Evolutionary conservation across 2,329 filamentous ascomycete genomes (phyloP), one percentile per base, ranked within the genome.

Genomic region (Aspergillus sp.): DNA sequence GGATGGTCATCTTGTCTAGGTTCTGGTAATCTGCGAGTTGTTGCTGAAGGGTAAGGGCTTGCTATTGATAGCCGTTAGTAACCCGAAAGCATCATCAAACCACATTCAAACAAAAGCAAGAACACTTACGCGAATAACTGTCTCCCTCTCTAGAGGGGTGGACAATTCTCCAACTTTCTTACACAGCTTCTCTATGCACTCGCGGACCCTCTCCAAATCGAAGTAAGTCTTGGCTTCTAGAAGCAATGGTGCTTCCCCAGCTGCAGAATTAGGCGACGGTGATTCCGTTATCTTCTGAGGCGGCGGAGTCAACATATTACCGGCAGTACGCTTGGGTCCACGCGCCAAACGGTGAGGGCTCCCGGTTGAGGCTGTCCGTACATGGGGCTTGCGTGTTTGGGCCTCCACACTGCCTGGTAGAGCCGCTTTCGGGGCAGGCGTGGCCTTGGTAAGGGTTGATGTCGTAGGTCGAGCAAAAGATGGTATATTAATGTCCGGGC

Each of bases 391-490:
- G 27, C 58, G 62, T 14, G 35, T 12, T 4, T 51, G 62, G 12
- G 31, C 11, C 4, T 62, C 58, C 9, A 49, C 50, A 6, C 39
- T 31, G 45, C 17, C 41, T 6, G 57, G 37, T 14, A 40, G 35
- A 46, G 47, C 50, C n/a, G 11, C 40, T 17, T 41, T 46, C 19
- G 44, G n/a, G n/a, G 31, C 54, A 24, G 21, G 46, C 19, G 56
- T 49, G 9, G 62, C 60, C 24, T 57, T 64, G 11, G 53, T 64
- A 21, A 56, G 63, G 5, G 63, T 61, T 19, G 62, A 60, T 52
- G 58, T 59, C n/a, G 63, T 64, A 17, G 60, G 55, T 14, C 59
- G 60, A 23, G 59, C 60, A 37, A 64, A 63, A 1, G 63, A 64
- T 8, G 63, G 63, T 3, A 56, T 60, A 15, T 46, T 24, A 12